Evolutionary conservation across 768 basidiomycete species (phyloP).

Genomic region (Leccinum aurantiacum): DNA sequence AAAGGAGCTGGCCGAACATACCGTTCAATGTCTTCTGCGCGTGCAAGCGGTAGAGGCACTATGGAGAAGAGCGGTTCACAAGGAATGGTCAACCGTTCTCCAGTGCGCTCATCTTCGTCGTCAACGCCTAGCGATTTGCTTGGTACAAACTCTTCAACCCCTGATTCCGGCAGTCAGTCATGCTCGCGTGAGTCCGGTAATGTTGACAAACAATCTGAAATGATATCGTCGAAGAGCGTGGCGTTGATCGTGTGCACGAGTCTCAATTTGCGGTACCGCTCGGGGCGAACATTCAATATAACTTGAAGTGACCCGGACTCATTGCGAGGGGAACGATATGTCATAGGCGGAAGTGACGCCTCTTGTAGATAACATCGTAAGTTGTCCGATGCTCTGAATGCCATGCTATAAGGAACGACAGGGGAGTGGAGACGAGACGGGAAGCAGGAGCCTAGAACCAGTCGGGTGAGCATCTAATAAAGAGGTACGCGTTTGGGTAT

Average conservation of each 20-base stretch:
- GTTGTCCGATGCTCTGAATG: constrained; percentile 40
- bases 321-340: constrained; percentile 35
- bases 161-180: constrained; percentile 27
- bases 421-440: constrained; percentile 1
- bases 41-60: constrained; percentile 33
- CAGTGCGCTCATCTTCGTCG: constrained; percentile 40
- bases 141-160: constrained; percentile 41
- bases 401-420: constrained; percentile 17
- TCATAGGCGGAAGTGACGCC: constrained; percentile 47
- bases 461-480: not conserved
- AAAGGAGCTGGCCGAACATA: constrained; percentile 22
- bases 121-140: constrained; percentile 33
- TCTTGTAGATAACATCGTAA: constrained; percentile 48
- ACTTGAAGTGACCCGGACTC: constrained; percentile 21
- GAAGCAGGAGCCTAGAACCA: not conserved
- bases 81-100: constrained; percentile 45
- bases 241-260: constrained; percentile 39
- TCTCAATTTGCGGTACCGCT: constrained; percentile 53
- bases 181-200: not conserved
- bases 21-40: constrained; percentile 45
- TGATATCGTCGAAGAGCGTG: constrained; percentile 31
- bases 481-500: not conserved
- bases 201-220: constrained; percentile 39
- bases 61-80: constrained; percentile 41
- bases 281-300: constrained; percentile 41